These are phyloP conservation scores for Nicotiana attenuata DNA, from an alignment of 257 asterid genomes.

Conservation along the genomic window DNA sequence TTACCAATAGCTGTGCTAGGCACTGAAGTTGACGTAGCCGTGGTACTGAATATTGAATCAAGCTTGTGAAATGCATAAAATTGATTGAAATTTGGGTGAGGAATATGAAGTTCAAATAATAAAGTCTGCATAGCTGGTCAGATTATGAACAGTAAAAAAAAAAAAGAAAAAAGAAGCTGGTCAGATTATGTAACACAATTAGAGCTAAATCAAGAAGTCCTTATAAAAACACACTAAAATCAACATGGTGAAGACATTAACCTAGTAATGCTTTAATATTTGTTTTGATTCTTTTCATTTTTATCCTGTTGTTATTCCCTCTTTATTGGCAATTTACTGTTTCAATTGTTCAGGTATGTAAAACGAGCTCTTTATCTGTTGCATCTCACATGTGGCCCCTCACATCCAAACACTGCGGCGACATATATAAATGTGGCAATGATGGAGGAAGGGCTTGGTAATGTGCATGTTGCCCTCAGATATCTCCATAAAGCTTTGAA, in stretches of 20 bases:
- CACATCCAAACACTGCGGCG: slow-evolving; percentile 99
- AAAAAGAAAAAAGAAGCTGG: neutral
- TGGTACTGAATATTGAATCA: neutral
- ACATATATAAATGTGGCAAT: slow-evolving; percentile 96
- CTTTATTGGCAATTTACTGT: neutral
- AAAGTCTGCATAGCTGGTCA: neutral
- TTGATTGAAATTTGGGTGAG: neutral
- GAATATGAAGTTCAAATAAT: neutral
- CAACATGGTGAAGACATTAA: neutral
- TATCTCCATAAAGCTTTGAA: slow-evolving; percentile 98
- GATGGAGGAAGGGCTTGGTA: slow-evolving; percentile 99
- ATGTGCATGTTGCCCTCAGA: slow-evolving; percentile 97
- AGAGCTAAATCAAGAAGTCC: neutral
- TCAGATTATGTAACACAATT: neutral
- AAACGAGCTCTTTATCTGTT: slow-evolving; percentile 96
- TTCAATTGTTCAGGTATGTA: slow-evolving; percentile 60
- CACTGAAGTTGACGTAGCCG: neutral
- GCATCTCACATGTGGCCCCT: slow-evolving; percentile 93
- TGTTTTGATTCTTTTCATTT: neutral
- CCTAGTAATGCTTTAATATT: neutral
- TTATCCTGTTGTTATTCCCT: neutral
- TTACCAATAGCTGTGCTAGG: neutral
- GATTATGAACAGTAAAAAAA: no score
- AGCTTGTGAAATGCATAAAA: neutral
- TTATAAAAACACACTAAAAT: neutral